Base-by-base conservation (phyloP, 495 filamentous ascomycete species). In the Physcia stellaris region DNA sequence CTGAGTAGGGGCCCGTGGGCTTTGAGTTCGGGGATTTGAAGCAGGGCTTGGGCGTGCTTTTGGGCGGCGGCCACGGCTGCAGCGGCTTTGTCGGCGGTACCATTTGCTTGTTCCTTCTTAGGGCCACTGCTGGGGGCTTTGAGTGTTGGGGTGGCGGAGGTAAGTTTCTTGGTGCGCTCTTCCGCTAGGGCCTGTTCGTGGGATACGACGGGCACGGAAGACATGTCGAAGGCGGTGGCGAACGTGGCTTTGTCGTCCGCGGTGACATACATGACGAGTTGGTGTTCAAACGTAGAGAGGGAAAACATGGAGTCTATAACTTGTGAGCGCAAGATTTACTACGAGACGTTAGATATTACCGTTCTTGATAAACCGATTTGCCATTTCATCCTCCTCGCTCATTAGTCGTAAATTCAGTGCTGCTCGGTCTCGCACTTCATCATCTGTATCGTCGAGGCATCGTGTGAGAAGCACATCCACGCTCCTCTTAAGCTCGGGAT, bases 161-260 rank as follows among this genome's bases (percentile, higher is more conserved):
- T 92, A 50, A 94, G 80, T 62, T 96, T 95, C 71, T 93, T 88
- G 22, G 83, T 94, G 45, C 85, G 73, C 59, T 96, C 90, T 59
- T 94, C 88, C n/a, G 92, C 92, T 52, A 94, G 75, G 27, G 88
- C 86, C 66, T 98, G 86, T 58, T 95, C 90, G 34, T 87, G 80
- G 32, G 86, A 87, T 52, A 98, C 90, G 39, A 94, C 72, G n/a
- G 90, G 90, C 39, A 98, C 79, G 39, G 78, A 77, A 48, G 78
- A 77, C 45, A 96, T 73, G 54, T 96, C 86, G 64, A 98, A 98
- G 4, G 92, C 80, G 5, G 67, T 61, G 21, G 75, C 70, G 54
- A 98, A 98, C 0, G 82, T 83, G 37, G 81, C 75, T 56, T 83
- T 83, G 43, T 83, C 78, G 34, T 81, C 78, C 16, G 86, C 85